Evolutionary conservation across 2,329 filamentous ascomycete genomes (phyloP).

Genomic region (Apiospora hydei): DNA sequence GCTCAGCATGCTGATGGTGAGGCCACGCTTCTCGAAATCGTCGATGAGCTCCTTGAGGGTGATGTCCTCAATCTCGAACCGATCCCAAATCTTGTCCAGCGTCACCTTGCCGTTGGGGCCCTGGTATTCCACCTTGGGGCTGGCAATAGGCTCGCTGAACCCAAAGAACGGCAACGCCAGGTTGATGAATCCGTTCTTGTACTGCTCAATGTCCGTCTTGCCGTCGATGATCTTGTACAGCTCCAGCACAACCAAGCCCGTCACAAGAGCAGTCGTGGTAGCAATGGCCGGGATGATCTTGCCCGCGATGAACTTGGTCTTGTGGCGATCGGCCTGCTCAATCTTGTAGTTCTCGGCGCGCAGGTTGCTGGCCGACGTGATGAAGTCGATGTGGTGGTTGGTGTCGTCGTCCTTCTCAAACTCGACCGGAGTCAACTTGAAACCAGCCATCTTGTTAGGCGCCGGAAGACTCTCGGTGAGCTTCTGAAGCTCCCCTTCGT

Average conservation of each 20-base stretch:
- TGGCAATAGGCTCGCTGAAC: conserved; percentile 95
- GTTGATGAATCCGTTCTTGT: conserved; percentile 99
- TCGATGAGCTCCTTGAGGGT: conserved; percentile 85
- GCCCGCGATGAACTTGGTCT: conserved; percentile 99
- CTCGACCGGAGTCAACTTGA: conserved; percentile 89
- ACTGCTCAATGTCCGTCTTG: conserved; percentile 96
- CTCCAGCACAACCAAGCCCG: conserved; percentile 90
- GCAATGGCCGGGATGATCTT: conserved; percentile 99
- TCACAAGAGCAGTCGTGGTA: conserved; percentile 94
- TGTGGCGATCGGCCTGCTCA: conserved; percentile 87
- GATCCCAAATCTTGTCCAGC: conserved; percentile 97
- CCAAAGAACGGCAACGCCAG: conserved; percentile 96
- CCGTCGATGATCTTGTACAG: conserved; percentile 96
- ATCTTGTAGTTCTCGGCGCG: conserved; percentile 99
- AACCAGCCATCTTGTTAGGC: conserved; percentile 82
- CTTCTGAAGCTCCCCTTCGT: conserved; percentile 77
- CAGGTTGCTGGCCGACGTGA: conserved; percentile 94
- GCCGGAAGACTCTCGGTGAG: conserved; percentile 77
- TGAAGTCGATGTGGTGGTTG: conserved; percentile 99
- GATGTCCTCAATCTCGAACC: conserved; percentile 89
- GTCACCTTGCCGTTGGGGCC: conserved; percentile 80
- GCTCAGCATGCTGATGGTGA: conserved; percentile 91
- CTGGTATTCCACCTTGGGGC: conserved; percentile 89
- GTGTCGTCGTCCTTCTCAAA: conserved; percentile 99
- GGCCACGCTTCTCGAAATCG: conserved; percentile 80